Percentiles rank a stretch among this genome's conserved stretches.
Evolutionary conservation across 2,329 filamentous ascomycete species (phyloP).

Genomic region (Lecanosticta acicola): DNA sequence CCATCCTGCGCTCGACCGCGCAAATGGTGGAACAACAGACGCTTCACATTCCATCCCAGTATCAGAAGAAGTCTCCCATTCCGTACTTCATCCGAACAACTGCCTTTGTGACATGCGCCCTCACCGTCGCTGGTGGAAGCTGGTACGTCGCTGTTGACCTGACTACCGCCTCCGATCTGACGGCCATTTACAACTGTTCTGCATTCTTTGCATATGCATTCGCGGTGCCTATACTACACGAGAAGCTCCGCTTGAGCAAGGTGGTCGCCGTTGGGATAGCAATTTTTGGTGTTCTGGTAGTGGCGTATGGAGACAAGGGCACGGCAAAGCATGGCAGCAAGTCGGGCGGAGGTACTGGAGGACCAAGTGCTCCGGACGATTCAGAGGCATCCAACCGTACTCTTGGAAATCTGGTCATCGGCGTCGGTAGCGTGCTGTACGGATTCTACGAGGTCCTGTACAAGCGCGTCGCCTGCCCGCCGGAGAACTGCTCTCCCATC

Average conservation of each 20-base stretch:
- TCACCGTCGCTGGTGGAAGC: constrained; percentile 84
- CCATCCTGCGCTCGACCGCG: constrained; percentile 59
- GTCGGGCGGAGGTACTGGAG: constrained; percentile 50
- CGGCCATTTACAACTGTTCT: constrained; percentile 98
- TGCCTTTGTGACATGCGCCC: constrained; percentile 71
- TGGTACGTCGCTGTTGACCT: constrained; percentile 95
- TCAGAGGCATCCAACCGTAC: constrained; percentile 62
- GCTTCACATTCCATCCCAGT: constrained; percentile 55
- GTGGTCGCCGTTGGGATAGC: constrained; percentile 79
- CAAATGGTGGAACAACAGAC: constrained; percentile 83
- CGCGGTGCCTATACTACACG: constrained; percentile 80
- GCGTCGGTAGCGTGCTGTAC: constrained; percentile 83
- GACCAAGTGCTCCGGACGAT: constrained; percentile 39
- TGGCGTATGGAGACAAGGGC: constrained; percentile 77
- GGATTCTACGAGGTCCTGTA: constrained; percentile 97
- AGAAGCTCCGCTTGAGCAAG: constrained; percentile 79
- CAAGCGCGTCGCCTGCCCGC: constrained; percentile 87
- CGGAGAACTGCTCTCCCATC: constrained; percentile 75
- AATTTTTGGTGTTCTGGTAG: constrained; percentile 84
- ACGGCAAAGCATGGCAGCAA: constrained; percentile 49
- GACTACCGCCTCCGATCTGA: constrained; percentile 88
- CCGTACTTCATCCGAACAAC: constrained; percentile 76
- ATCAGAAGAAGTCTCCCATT: constrained; percentile 49
- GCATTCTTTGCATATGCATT: constrained; percentile 99
- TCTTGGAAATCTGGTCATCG: constrained; percentile 86